Conservation (phyloP, 805 yeast species). For the Suhomyces vadensis region DNA sequence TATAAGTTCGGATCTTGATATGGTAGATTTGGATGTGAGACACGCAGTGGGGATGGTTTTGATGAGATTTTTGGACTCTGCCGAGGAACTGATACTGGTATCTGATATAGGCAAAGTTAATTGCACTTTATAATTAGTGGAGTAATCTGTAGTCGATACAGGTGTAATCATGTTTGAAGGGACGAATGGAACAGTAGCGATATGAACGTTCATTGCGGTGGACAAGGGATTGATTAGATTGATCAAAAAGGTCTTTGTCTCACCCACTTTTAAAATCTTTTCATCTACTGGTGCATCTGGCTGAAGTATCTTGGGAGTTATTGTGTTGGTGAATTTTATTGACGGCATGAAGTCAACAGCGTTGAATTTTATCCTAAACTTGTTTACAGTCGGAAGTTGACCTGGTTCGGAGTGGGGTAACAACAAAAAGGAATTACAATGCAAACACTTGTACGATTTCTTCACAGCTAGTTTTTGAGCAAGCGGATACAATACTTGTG, state of each 20-base stretch:
- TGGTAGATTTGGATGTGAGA: constrained; percentile 29
- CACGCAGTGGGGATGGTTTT: constrained; percentile 38
- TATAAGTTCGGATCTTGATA: constrained; percentile 33
- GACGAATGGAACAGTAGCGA: constrained; percentile 25
- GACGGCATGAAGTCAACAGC: constrained; percentile 39
- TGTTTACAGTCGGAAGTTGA: constrained; percentile 24
- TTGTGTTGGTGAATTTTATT: constrained; percentile 20
- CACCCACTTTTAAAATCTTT: constrained; percentile 12
- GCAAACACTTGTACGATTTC: constrained; percentile 26
- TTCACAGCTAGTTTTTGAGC: constrained; percentile 28
- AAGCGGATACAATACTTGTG: constrained; percentile 18
- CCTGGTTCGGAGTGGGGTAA: constrained; percentile 27
- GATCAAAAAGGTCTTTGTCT: constrained; percentile 22
- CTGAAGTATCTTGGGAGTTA: constrained; percentile 8
- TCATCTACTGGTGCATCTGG: constrained; percentile 8
- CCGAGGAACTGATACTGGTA: constrained; percentile 20
- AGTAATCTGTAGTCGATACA: constrained; percentile 2
- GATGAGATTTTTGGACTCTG: constrained; percentile 23
- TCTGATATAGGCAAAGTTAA: constrained; percentile 29
- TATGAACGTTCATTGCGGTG: constrained; percentile 18
- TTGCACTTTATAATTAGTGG: constrained; percentile 9
- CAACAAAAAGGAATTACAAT: constrained; percentile 29
- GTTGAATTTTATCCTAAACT: constrained; percentile 30
- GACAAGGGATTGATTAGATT: constrained; percentile 35
- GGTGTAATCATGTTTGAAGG: constrained; percentile 16